Evolutionary conservation across 495 filamentous ascomycete species (phyloP), one percentile per base, ranked within the genome.

Genomic region (Aspergillus egyptiacus): DNA sequence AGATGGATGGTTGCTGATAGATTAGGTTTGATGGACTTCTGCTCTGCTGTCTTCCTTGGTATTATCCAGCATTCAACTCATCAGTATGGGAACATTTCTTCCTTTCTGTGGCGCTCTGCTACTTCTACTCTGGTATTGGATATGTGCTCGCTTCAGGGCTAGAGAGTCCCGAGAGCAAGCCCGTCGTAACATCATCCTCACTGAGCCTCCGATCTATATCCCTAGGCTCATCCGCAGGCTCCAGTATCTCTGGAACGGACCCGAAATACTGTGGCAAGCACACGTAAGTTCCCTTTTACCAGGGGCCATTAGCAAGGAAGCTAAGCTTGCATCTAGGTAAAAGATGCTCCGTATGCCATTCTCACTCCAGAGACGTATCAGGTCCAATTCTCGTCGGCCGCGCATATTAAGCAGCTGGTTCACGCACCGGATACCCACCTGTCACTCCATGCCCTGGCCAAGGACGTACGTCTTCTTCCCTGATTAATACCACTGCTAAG

Each of bases 391-490:
- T 44, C 41, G 22, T 44, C 41, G 13, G n/a, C 14, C 13, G 15
- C 5, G 18, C 41, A 44, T 15, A 44, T 44, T 14, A 32, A 44
- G 41, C 41, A 44, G 24, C 24, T 44, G 41, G 7, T 44, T 18
- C 41, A 32, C 25, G 27, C 27, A 6, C 41, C 41, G 2, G 41
- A 44, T 15, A 44, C 25, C 3, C n/a, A 44, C 15, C 22, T 44
- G 27, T 44, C 41, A 13, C 41, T 44, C 9, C 41, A 44, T 9
- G 41, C 41, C 6, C 14, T 44, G 15, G 41, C 41, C 14, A 44
- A 44, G 17, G 34, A 37, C 11, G 34, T 37, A 22, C 15, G 32
- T 35, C 30, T n/a, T 7, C 2, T 2, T 11, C n/a, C 4, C 11
- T 31, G 9, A 11, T 9, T 31, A 2, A 7, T 31, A n/a, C 2